A percentile compares a stretch with the other conserved stretches of the same genome.
Conservation (phyloP, 306 rosid species). For the Cicer judaicum region DNA sequence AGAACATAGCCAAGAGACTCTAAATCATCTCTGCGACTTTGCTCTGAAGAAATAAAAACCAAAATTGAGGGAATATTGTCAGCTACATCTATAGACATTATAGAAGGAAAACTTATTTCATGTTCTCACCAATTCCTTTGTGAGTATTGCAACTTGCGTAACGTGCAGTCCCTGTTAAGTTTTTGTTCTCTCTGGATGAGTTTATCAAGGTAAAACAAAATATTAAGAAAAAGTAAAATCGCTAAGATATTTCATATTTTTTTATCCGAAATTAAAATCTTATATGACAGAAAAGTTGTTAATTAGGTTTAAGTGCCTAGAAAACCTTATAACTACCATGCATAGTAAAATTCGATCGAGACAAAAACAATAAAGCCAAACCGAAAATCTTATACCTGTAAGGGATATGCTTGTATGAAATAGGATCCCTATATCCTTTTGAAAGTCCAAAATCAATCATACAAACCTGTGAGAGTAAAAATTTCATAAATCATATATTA, state of each 20-base stretch:
- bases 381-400: constrained; percentile 57
- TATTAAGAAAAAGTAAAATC: constrained; percentile 32
- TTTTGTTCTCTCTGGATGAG: constrained; percentile 75
- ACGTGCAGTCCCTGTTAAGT: constrained; percentile 82
- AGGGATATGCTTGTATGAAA: constrained; percentile 72
- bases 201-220: constrained; percentile 42
- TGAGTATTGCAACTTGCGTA: constrained; percentile 87
- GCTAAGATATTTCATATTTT: not conserved
- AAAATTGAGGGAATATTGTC: not conserved
- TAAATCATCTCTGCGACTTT: constrained; percentile 52
- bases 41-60: constrained; percentile 35
- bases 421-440: constrained; percentile 66
- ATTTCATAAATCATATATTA: constrained; percentile 16
- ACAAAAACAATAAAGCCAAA: constrained; percentile 1
- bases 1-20: constrained; percentile 52
- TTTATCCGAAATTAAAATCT: not conserved
- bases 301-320: not conserved
- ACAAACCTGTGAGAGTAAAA: constrained; percentile 55
- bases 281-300: not conserved
- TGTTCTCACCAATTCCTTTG: constrained; percentile 49
- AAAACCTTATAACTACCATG: constrained; percentile 1
- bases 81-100: not conserved
- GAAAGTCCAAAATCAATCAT: constrained; percentile 85
- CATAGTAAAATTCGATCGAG: constrained; percentile 11
- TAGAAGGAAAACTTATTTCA: not conserved